These are phyloP conservation scores for Geotrichum restrictum DNA, from an alignment of 1,139 yeast species.

Conservation along the genomic window DNA sequence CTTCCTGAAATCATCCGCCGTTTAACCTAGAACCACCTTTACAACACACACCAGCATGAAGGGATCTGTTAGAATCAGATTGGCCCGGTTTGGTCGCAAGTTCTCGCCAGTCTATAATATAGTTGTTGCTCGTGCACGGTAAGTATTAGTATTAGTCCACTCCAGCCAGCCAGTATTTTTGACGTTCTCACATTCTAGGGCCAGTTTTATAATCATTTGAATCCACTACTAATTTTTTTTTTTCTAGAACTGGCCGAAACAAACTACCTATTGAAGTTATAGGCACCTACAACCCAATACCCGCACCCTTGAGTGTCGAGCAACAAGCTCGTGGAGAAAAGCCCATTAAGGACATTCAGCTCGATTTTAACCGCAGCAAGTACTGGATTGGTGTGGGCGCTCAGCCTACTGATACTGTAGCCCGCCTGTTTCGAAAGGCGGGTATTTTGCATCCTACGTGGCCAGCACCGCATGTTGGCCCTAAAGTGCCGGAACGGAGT, in stretches of 20 bases:
- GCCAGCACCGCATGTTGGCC: conserved; percentile 44
- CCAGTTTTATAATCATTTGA: no score
- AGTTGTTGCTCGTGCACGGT: conserved; percentile 71
- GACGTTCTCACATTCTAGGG: neutral
- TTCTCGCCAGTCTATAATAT: conserved; percentile 87
- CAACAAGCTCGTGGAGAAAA: conserved; percentile 51
- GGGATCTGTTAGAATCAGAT: conserved; percentile 57
- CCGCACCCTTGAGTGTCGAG: conserved; percentile 63
- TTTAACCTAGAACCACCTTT: neutral
- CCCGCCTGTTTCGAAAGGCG: conserved; percentile 65
- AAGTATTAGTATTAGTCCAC: conserved; percentile 25
- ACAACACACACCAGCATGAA: conserved; percentile 30
- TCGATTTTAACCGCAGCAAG: conserved; percentile 87
- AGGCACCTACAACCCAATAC: conserved; percentile 87
- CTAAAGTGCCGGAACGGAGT: conserved; percentile 20
- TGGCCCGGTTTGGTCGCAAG: conserved; percentile 89
- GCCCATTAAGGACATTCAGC: conserved; percentile 71
- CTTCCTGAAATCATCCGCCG: neutral
- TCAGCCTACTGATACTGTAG: conserved; percentile 81
- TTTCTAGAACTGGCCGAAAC: conserved; percentile 60
- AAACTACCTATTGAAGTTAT: conserved; percentile 88
- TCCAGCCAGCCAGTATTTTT: no score
- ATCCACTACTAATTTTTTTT: neutral
- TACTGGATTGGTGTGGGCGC: conserved; percentile 99
- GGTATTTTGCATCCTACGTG: conserved; percentile 62